Evolutionary conservation across 495 filamentous ascomycete genomes (phyloP).

Genomic region (Hyaloscypha hepaticicola): DNA sequence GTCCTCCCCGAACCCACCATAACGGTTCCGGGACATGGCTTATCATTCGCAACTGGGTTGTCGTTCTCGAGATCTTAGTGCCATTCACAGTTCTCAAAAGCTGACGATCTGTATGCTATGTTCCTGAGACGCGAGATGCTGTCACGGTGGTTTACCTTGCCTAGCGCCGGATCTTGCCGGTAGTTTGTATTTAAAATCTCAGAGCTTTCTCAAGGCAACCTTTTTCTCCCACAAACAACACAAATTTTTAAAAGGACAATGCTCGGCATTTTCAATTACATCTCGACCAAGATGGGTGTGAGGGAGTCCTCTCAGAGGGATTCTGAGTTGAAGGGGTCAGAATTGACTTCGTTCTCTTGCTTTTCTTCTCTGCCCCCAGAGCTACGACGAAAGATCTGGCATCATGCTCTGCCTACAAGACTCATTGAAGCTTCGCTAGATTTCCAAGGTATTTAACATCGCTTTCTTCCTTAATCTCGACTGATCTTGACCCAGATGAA

Average conservation of each 20-base stretch:
- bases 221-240: slow-evolving; percentile 8
- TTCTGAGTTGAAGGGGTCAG: background rate
- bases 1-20: slow-evolving; percentile 25
- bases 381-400: slow-evolving; percentile 21
- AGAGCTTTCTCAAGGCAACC: slow-evolving; percentile 8
- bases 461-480: background rate
- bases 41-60: slow-evolving; percentile 21
- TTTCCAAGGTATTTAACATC: slow-evolving; percentile 4
- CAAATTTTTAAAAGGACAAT: slow-evolving; percentile 1
- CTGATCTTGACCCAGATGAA: background rate
- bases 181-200: background rate
- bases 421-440: slow-evolving; percentile 11
- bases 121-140: slow-evolving; percentile 11
- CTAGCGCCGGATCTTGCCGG: slow-evolving; percentile 14
- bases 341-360: slow-evolving; percentile 1
- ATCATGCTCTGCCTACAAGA: slow-evolving; percentile 3
- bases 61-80: slow-evolving; percentile 13
- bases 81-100: slow-evolving; percentile 16
- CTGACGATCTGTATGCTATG: background rate
- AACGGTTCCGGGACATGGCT: slow-evolving; percentile 30
- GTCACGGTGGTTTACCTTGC: background rate
- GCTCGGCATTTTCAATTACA: slow-evolving; percentile 8
- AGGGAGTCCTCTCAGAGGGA: background rate
- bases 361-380: slow-evolving; percentile 17
- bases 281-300: background rate